Evolutionary conservation across 1,139 yeast genomes (phyloP), one percentile per base, ranked within the genome.

Genomic region (Hanseniaspora gamundiae): DNA sequence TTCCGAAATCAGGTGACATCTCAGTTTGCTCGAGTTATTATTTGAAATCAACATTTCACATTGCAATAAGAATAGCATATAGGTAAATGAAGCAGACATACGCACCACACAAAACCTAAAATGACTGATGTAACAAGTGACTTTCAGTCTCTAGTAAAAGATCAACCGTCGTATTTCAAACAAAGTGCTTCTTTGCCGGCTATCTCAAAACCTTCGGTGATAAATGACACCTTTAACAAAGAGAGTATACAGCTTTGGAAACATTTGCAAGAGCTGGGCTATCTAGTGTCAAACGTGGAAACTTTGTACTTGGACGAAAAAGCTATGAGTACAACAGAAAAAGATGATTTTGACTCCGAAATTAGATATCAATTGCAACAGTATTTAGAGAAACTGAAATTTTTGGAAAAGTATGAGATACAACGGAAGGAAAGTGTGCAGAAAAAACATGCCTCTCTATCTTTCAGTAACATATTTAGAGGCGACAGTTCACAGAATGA

Each of bases 331-430:
- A 66, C 66, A 9, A 66, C 61, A 6, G 78, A 76, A 42, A 74
- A 76, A 54, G 74, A 74, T 49, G 68, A 69, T 39, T 66, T 77
- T 26, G 82, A 76, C 48, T 71, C 74, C 46, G 79, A 76, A 47
- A 66, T 75, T 40, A 69, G 74, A 47, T 56, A 68, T 27, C 71
- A 72, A 52, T 54, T 76, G 31, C 78, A 74, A 49, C 70, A 71
- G 47, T 61, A 71, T 53, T 67, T 66, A 45, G 73, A 74, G 49
- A 72, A 76, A 55, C 61, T 74, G 43, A 72, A 68, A 52, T 59
- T 65, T 39, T 54, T 76, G 42, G 77, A 74, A 47, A 59, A 62
- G 2, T 78, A 78, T 52, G 82, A 77, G 56, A 54, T 55, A n/a
- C 67, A 69, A 49, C 60, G 79, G 46, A 61, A 59, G 24, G 52